Percentiles rank a stretch among this genome's conserved stretches.
These are phyloP conservation scores for Beauveria asiatica DNA, from an alignment of 2,329 filamentous ascomycete genomes.

Conservation along the genomic window DNA sequence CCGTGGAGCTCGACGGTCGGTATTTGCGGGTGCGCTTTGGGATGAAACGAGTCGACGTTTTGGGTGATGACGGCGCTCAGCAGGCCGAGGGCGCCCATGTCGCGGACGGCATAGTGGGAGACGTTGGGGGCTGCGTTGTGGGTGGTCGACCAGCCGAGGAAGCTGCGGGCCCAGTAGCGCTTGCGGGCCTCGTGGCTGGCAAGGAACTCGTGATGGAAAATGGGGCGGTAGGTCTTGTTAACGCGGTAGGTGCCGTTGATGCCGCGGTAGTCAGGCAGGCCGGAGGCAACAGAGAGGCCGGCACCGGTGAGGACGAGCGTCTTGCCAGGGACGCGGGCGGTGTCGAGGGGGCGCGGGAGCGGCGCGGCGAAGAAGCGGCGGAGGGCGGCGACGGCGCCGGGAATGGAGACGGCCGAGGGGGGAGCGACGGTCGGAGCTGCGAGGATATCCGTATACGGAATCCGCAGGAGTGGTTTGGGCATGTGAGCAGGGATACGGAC, in stretches of 20 bases:
- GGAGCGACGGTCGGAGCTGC: constrained; percentile 70
- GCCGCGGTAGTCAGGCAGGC: constrained; percentile 87
- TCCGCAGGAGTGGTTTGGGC: constrained; percentile 70
- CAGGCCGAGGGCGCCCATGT: constrained; percentile 63
- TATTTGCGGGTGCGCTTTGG: constrained; percentile 62
- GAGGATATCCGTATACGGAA: constrained; percentile 82
- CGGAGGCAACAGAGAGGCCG: constrained; percentile 87
- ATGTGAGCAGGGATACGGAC: constrained; percentile 30
- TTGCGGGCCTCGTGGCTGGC: constrained; percentile 75
- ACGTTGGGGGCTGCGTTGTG: constrained; percentile 70
- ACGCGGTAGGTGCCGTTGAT: constrained; percentile 84
- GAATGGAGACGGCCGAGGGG: constrained; percentile 55
- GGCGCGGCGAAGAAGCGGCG: constrained; percentile 63
- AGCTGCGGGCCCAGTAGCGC: constrained; percentile 92
- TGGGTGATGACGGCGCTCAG: constrained; percentile 79
- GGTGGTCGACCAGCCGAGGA: constrained; percentile 82
- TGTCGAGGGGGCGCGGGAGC: constrained; percentile 35
- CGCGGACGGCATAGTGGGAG: constrained; percentile 67
- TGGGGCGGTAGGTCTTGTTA: constrained; percentile 83
- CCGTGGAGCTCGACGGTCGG: constrained; percentile 84
- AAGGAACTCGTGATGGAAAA: constrained; percentile 88
- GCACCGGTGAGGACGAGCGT: constrained; percentile 63
- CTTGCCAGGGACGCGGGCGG: constrained; percentile 20
- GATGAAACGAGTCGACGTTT: constrained; percentile 94
- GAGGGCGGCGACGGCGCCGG: constrained; percentile 70